Base-by-base conservation (phyloP, 768 basidiomycete species). In the Boletus tomentosulus region DNA sequence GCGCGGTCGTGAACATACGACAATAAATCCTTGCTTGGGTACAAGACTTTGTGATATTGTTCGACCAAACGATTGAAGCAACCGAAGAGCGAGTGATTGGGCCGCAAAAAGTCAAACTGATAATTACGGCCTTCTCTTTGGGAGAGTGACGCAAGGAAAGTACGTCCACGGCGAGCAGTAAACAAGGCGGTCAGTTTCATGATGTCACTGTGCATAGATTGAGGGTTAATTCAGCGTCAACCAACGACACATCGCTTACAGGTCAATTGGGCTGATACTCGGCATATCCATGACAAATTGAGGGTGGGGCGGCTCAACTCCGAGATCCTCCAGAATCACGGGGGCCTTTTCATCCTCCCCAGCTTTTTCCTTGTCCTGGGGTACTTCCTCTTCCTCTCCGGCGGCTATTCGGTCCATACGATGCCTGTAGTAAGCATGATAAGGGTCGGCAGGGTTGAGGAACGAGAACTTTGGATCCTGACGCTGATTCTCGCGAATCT, bases 401-500 rank as follows among this genome's bases (percentile, higher is more conserved):
- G 83, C 83, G 49, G 81, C 74, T 57, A 93, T 82, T 67, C 84
- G 85, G 46, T 93, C 91, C 75, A 96, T 83, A 66, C 89, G 85
- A 76, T 95, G 84, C 67, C 90, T 85, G 69, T 99, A 99, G 75
- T 99, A 98, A 56, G 91, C 91, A 85, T 98, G 92, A 76, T 97
- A 99, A 60, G 97, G 92, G 78, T 99, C 97, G 46, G 84, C 83
- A 57, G 92, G 87, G 76, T 96, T 96, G 71, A 99, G 82, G 78
- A 99, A 99, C 54, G 96, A 93, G 79, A 98, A 99, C 75, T 97
- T 96, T 53, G 94, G 92, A 77, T 98, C 96, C 60, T 85, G 82
- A 74, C 93, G 91, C 73, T 95, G 95, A 64, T 90, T 89, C 74
- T 98, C 94, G 63, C 94, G 85, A 71, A 99, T 93, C 75, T 96